Evolutionary conservation across 2,329 filamentous ascomycete species (phyloP), one percentile per base, ranked within the genome.

Genomic region (Epichloe scottii): DNA sequence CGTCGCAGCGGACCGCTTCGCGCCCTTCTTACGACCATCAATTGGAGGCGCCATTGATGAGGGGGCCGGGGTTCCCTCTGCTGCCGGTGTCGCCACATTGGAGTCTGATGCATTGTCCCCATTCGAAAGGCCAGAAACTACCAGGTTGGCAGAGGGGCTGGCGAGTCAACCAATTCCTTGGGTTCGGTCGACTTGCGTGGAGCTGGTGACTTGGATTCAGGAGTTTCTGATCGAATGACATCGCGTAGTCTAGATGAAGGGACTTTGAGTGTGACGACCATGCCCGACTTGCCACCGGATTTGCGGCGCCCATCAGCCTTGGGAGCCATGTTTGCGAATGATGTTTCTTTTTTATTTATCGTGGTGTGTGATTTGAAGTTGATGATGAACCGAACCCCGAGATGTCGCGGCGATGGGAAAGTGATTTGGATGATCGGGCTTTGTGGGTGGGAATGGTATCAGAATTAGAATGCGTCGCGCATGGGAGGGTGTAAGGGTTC

Each of bases 21-120:
- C 73, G 35, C 84, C 83, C 68, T 90, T 90, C 72, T 87, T 89
- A 12, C 75, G 71, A 6, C 75, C 81, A 50, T 81, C 77, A 44
- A 67, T 66, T 37, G 79, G 81, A 46, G 81, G 81, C 5, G 74
- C 78, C 79, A 84, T 83, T 54, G 66, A 66, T 5, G 72, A 67
- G 23, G 77, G 72, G 23, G 68, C 75, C 6, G 79, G 78, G 12
- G 79, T 82, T 57, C 73, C 76, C 45, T 70, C 74, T 40, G 75
- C 67, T 21, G 71, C 74, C 14, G 80, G 80, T 15, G 81, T 84
- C 41, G 76, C 75, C 19, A 77, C 73, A 56, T 73, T 78, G 23
- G 81, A 82, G 59, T 81, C 77, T 55, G 76, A 75, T 51, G 73
- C 76, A 63, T 75, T 77, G 55, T 82, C 79, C 51, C 71, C 72